phyloP scores from a whole-genome alignment of 2,329 filamentous ascomycete genomes.

The Alternaria ethzedia region DNA sequence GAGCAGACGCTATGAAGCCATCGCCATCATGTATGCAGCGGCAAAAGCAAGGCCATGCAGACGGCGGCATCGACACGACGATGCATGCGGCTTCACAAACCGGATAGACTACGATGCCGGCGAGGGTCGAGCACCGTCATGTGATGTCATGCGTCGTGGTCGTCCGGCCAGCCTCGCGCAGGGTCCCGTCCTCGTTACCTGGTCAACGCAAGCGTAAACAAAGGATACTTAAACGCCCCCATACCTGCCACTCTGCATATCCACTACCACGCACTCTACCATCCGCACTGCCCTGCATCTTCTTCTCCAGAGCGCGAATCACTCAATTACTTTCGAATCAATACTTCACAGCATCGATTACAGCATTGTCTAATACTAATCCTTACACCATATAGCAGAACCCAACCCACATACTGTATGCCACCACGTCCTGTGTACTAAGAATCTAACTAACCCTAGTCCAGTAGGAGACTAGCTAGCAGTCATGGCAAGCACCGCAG shows the following conservation, averaged over 20 bases:
- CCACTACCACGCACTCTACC: slow-evolving; percentile 26
- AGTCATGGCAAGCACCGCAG: slow-evolving; percentile 79
- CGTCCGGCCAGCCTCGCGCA: slow-evolving; percentile 17
- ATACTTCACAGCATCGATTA: slow-evolving; percentile 50
- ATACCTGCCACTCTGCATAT: slow-evolving; percentile 25
- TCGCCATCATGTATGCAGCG: not conserved
- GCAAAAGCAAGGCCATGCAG: slow-evolving; percentile 6
- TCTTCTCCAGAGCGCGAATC: slow-evolving; percentile 20
- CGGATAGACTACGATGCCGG: slow-evolving; percentile 8
- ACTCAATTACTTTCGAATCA: slow-evolving; percentile 42
- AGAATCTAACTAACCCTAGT: slow-evolving; percentile 25
- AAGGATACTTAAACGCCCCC: slow-evolving; percentile 41
- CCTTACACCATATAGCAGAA: slow-evolving; percentile 39
- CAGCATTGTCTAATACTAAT: slow-evolving; percentile 49
- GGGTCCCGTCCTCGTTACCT: slow-evolving; percentile 30
- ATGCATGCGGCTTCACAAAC: not conserved
- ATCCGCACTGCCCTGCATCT: slow-evolving; percentile 22
- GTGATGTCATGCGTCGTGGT: slow-evolving; percentile 38
- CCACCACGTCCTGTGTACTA: slow-evolving; percentile 1
- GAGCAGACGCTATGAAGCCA: not conserved
- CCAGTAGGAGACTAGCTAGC: slow-evolving; percentile 34
- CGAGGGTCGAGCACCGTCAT: slow-evolving; percentile 17
- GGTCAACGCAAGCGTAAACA: slow-evolving; percentile 45
- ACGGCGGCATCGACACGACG: not conserved
- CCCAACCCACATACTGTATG: slow-evolving; percentile 39